These are phyloP conservation scores for Paramarasmius palmivorus DNA, from an alignment of 1,284 basidiomycete genomes.

Conservation along the genomic window DNA sequence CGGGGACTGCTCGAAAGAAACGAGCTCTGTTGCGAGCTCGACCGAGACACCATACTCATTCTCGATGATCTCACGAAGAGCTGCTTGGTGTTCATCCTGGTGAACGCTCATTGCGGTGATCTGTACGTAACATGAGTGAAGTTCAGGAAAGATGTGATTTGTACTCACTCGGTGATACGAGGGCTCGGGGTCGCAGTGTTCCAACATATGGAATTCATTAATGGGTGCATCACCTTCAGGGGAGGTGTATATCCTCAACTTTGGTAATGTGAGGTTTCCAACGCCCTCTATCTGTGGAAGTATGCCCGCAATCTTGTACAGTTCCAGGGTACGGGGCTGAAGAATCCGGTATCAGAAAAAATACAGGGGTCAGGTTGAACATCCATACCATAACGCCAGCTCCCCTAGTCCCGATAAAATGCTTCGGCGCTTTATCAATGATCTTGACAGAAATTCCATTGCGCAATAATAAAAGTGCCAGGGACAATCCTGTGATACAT, in stretches of 20 bases:
- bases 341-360: neutral
- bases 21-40: slow-evolving; percentile 32
- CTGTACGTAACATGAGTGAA: slow-evolving; percentile 11
- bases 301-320: neutral
- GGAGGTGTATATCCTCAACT: slow-evolving; percentile 13
- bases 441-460: neutral
- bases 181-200: neutral
- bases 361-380: neutral
- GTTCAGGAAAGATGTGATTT: too few relatives aligned
- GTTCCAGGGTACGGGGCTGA: slow-evolving; percentile 7
- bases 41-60: slow-evolving; percentile 22
- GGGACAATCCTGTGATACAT: neutral
- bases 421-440: neutral
- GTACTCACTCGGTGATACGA: slow-evolving; percentile 11
- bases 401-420: neutral
- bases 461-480: neutral
- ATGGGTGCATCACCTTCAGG: slow-evolving; percentile 14
- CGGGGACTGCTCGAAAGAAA: slow-evolving; percentile 28
- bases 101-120: slow-evolving; percentile 27
- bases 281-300: neutral
- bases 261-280: neutral
- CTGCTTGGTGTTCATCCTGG: slow-evolving; percentile 30
- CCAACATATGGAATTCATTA: neutral
- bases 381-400: neutral
- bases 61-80: slow-evolving; percentile 29